Evolutionary conservation across 164 flowering plant species (phyloP).

Genomic region (Piper longum): DNA sequence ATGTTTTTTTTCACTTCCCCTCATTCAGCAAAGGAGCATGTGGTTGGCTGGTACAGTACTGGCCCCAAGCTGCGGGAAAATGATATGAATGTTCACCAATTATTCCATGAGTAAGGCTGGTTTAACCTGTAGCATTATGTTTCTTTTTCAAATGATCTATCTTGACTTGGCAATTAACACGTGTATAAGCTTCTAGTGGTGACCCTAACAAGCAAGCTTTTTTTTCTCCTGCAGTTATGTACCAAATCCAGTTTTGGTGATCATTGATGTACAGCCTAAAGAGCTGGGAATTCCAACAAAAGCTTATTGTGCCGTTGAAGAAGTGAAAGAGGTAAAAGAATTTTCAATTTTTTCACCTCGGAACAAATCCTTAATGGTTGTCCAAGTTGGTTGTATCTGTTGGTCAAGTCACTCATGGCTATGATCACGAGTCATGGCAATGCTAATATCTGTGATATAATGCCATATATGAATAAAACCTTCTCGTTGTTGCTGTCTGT

Average conservation of each 20-base stretch:
- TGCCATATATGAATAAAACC: not conserved
- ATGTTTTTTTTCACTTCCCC: not conserved
- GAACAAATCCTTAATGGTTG: not conserved
- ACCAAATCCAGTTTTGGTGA: slow-evolving; percentile 89
- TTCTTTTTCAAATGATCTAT: not conserved
- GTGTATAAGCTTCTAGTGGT: not conserved
- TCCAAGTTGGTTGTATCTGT: not conserved
- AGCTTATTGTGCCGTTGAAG: slow-evolving; percentile 94
- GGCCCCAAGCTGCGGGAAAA: slow-evolving; percentile 92
- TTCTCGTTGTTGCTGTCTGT: not conserved
- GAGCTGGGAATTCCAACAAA: slow-evolving; percentile 95
- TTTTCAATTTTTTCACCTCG: not conserved
- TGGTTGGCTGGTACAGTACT: slow-evolving; percentile 99
- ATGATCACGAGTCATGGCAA: too few species aligned
- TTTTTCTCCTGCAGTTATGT: slow-evolving; percentile 51
- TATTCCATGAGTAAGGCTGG: slow-evolving; percentile 66
- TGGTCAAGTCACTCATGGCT: not conserved
- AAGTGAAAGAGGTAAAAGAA: slow-evolving; percentile 76
- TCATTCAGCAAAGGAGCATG: slow-evolving; percentile 93
- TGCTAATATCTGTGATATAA: not conserved
- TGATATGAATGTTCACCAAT: slow-evolving; percentile 69
- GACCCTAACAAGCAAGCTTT: not conserved
- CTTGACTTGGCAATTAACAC: not conserved
- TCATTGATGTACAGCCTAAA: slow-evolving; percentile 94
- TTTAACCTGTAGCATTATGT: not conserved